Conservation (phyloP, 139 green algal species). For the Desmodesmus armatus region DNA sequence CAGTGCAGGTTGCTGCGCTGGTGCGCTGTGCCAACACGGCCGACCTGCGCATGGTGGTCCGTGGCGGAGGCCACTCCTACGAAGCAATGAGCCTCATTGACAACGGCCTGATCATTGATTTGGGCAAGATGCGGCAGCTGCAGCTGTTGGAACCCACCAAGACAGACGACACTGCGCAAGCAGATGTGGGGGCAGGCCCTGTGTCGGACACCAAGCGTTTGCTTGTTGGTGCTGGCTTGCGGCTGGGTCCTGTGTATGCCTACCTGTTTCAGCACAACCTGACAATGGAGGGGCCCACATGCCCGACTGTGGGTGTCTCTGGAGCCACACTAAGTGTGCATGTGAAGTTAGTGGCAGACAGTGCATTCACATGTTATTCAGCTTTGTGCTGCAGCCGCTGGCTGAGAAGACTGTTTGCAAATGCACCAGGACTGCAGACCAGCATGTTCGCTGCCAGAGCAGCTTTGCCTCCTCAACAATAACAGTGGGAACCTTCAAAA, state of each 20-base stretch:
- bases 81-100: slow-evolving; percentile 7
- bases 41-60: background rate
- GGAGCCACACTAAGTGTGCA: background rate
- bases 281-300: background rate
- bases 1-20: background rate
- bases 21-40: background rate
- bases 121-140: background rate
- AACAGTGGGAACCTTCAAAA: too few species aligned
- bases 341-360: too few species aligned
- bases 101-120: background rate
- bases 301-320: background rate
- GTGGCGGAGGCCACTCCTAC: background rate
- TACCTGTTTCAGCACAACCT: background rate
- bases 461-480: too few species aligned
- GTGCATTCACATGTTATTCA: too few species aligned
- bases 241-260: background rate
- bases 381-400: too few species aligned
- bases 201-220: background rate
- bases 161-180: background rate
- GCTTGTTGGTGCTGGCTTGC: background rate
- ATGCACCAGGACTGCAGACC: too few species aligned
- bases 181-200: background rate
- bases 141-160: background rate
- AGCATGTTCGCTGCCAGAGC: too few species aligned
- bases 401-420: too few species aligned